These are phyloP conservation scores for Kitagawia praeruptora DNA, from an alignment of 129 eudicot species.

Conservation along the genomic window DNA sequence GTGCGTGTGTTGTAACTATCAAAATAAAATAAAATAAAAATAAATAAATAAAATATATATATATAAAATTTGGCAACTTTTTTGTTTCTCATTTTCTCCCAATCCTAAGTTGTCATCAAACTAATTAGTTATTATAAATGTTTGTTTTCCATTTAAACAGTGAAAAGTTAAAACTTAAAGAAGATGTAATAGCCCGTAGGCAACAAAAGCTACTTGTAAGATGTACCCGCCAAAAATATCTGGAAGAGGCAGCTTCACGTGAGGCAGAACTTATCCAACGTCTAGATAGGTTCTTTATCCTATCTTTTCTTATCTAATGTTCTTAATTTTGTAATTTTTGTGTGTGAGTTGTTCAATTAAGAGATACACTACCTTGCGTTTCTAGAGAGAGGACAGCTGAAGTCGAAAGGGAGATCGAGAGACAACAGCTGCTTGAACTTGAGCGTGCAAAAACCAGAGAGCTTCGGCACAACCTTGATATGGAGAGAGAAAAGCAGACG, in stretches of 20 bases:
- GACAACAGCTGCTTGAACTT: slow-evolving; percentile 68
- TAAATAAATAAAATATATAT: too few relatives aligned
- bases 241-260: slow-evolving; percentile 74
- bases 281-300: slow-evolving; percentile 68
- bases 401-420: slow-evolving; percentile 77
- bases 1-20: too few relatives aligned
- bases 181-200: slow-evolving; percentile 73
- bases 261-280: slow-evolving; percentile 82
- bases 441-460: slow-evolving; percentile 92
- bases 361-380: slow-evolving; percentile 1
- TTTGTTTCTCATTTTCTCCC: not conserved
- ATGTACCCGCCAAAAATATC: slow-evolving; percentile 59
- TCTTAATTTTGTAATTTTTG: not conserved
- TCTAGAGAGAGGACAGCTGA: slow-evolving; percentile 70
- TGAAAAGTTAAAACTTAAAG: slow-evolving; percentile 69
- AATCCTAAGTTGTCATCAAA: not conserved
- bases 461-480: slow-evolving; percentile 71
- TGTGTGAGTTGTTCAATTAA: slow-evolving; percentile 8
- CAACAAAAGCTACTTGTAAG: slow-evolving; percentile 64
- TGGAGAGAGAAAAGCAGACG: slow-evolving; percentile 90
- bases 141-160: slow-evolving; percentile 22
- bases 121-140: not conserved
- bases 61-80: not conserved
- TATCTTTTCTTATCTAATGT: not conserved
- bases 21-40: too few relatives aligned